Percentiles rank a stretch among this genome's conserved stretches.
Evolutionary conservation across 208 protist genomes (phyloP).

Genomic region (Trypanosoma theileri): DNA sequence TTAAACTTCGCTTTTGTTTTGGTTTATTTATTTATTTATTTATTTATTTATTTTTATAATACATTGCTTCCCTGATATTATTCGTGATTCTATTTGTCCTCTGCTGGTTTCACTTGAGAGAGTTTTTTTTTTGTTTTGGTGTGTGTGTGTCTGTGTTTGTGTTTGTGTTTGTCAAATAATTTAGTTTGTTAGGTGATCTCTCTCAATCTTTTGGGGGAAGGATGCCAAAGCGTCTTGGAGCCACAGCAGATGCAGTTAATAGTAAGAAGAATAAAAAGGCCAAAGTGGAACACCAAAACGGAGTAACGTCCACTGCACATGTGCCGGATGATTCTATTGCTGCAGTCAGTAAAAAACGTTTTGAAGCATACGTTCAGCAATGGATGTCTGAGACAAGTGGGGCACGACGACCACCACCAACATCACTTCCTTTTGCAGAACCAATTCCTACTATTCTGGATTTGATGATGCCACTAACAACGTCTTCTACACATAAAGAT

Average conservation of each 20-base stretch:
- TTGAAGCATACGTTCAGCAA: slow-evolving; percentile 17
- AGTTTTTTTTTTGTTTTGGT: neutral
- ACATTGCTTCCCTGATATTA: too few relatives aligned
- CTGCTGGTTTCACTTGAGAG: too few relatives aligned
- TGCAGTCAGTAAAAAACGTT: neutral
- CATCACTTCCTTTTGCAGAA: slow-evolving; percentile 8
- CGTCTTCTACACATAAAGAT: neutral
- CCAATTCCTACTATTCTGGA: slow-evolving; percentile 30
- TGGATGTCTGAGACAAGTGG: slow-evolving; percentile 22
- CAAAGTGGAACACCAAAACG: neutral
- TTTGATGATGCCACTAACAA: slow-evolving; percentile 17
- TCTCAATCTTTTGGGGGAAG: neutral
- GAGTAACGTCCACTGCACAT: neutral
- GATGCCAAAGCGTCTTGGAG: slow-evolving; percentile 1
- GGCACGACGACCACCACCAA: neutral
- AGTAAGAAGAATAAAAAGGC: neutral
- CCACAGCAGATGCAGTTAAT: neutral
- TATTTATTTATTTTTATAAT: too few relatives aligned
- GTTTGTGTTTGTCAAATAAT: too few relatives aligned
- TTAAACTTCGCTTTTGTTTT: too few relatives aligned
- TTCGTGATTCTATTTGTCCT: too few relatives aligned
- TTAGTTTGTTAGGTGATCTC: too few relatives aligned
- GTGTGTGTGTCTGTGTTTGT: neutral
- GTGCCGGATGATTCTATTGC: neutral
- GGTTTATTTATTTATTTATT: too few relatives aligned